These are phyloP conservation scores for Agapanthus africanus DNA, from an alignment of 106 monocot species.

Conservation along the genomic window DNA sequence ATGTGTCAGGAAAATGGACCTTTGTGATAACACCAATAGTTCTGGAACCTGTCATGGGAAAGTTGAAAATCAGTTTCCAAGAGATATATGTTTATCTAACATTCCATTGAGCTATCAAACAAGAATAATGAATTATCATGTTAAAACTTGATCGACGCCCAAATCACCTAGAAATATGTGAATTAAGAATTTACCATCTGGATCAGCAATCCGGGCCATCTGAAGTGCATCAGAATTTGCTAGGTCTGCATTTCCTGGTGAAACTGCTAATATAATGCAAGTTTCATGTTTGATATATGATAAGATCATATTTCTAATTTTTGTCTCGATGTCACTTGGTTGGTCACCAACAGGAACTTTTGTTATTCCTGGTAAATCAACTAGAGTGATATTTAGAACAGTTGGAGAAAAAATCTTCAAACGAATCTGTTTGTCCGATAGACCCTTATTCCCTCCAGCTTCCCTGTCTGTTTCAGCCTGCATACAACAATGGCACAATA, in stretches of 20 bases:
- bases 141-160: neutral
- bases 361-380: slow-evolving; percentile 96
- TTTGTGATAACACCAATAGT: slow-evolving; percentile 99
- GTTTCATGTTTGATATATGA: slow-evolving; percentile 92
- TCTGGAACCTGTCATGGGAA: slow-evolving; percentile 19
- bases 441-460: slow-evolving; percentile 89
- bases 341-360: slow-evolving; percentile 97
- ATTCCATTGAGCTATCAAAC: neutral
- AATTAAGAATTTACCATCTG: slow-evolving; percentile 60
- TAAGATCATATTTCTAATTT: slow-evolving; percentile 91
- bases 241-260: slow-evolving; percentile 95
- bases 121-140: neutral
- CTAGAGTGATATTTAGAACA: slow-evolving; percentile 88
- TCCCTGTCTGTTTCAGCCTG: slow-evolving; percentile 95
- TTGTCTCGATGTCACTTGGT: slow-evolving; percentile 86
- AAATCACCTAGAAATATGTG: neutral
- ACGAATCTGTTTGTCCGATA: slow-evolving; percentile 91
- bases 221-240: slow-evolving; percentile 96
- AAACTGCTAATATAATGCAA: slow-evolving; percentile 90
- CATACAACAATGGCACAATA: neutral
- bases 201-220: slow-evolving; percentile 86
- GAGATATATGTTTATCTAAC: neutral
- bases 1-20: slow-evolving; percentile 24
- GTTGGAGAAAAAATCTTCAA: slow-evolving; percentile 92
- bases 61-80: too few relatives aligned